These are phyloP conservation scores for Sesbania bispinosa DNA, from an alignment of 306 rosid genomes.

Conservation along the genomic window DNA sequence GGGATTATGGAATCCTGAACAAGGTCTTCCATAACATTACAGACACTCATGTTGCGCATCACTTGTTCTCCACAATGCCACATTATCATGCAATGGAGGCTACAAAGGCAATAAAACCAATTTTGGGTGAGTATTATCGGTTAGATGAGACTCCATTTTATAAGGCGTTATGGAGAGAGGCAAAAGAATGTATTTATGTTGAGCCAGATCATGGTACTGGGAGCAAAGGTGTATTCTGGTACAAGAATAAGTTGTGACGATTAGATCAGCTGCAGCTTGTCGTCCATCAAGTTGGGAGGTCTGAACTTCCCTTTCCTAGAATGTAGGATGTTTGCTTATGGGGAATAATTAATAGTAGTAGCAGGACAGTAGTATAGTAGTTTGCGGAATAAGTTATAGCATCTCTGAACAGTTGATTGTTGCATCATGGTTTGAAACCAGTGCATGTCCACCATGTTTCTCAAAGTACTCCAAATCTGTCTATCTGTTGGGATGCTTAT, in stretches of 20 bases:
- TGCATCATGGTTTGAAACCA: conserved; percentile 13
- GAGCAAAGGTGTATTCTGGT: conserved; percentile 83
- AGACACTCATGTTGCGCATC: conserved; percentile 95
- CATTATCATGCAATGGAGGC: conserved; percentile 98
- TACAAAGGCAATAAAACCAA: conserved; percentile 79
- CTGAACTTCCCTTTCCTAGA: neutral
- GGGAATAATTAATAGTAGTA: conserved; percentile 30
- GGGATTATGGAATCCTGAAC: conserved; percentile 88
- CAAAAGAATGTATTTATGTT: conserved; percentile 75
- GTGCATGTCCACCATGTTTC: conserved; percentile 17
- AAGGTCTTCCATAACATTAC: conserved; percentile 94
- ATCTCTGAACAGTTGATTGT: conserved; percentile 10
- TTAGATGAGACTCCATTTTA: conserved; percentile 60
- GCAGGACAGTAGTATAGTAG: neutral
- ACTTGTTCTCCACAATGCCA: conserved; percentile 91
- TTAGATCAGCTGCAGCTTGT: neutral
- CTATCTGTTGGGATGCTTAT: neutral
- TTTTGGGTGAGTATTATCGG: conserved; percentile 86
- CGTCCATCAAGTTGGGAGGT: conserved; percentile 24
- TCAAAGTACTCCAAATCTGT: neutral
- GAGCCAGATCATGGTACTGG: conserved; percentile 60
- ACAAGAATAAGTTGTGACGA: conserved; percentile 55
- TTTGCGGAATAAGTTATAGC: conserved; percentile 32
- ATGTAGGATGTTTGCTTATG: conserved; percentile 5
- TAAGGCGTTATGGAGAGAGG: conserved; percentile 86